Evolutionary conservation across 768 basidiomycete genomes (phyloP), one percentile per base, ranked within the genome.

Genomic region (Paxillus involutus): DNA sequence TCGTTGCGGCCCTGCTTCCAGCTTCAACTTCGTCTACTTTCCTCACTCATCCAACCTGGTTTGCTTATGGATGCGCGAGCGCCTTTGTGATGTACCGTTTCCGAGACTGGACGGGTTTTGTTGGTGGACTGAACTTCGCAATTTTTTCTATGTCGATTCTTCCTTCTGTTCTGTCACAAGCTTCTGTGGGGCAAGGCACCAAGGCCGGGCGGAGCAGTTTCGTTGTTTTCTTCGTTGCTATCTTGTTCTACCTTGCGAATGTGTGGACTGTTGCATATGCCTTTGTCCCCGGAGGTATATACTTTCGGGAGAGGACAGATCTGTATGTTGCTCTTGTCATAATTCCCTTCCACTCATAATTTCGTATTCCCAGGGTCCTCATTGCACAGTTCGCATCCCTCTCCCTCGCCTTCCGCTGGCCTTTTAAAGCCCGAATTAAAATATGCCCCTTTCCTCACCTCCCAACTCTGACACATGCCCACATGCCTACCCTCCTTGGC

Each of bases 211-310:
- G 73, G 59, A 81, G 80, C 4, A 81, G 80, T 58, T 82, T 80
- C 43, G 70, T 71, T 2, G 84, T 83, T 14, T 80, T 88, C 73
- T 65, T 83, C 19, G 71, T 86, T 3, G 85, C 85, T 49, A 77
- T 81, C 49, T 42, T 91, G 33, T 73, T 91, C 44, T 79, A 81
- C 47, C 77, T 94, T 21, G 79, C 84, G 29, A 85, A 84, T 52
- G 82, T 89, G 14, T 89, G 91, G 74, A 93, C 91, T 0, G 90
- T 90, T 50, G 92, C 92, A 0, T 94, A 95, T 71, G 91, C 92
- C 2, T 95, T 94, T 60, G 90, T 95, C 12, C 91, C 91, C 3
- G 88, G 88, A 1, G 91, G 90, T 0, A 68, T 77, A 53, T 80
- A 84, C 61, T 72, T 95, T 46, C 75, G 92, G 47, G 92, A 95